A percentile compares a stretch with the other conserved stretches of the same genome.
Conservation (phyloP, 208 protist species). For the Lotmaria passim region DNA sequence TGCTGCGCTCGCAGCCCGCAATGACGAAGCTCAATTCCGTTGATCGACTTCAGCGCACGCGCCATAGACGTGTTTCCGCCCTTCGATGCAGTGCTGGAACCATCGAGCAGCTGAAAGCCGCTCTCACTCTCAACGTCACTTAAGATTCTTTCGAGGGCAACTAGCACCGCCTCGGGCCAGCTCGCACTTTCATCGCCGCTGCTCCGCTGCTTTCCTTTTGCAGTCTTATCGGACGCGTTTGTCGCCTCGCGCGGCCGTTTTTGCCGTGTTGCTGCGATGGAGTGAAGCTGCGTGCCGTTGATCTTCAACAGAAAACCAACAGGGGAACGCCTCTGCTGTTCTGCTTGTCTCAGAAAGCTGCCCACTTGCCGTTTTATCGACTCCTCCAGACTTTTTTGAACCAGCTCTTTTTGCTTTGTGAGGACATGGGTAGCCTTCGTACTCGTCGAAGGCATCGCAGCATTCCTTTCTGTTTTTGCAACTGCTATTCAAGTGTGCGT, state of each 20-base stretch:
- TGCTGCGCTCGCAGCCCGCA: constrained; percentile 22
- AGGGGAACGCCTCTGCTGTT: background rate
- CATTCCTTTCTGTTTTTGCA: background rate
- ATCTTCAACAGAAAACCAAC: constrained; percentile 6
- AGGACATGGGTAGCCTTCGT: too few relatives aligned
- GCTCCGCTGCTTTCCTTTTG: background rate
- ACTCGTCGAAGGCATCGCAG: too few relatives aligned
- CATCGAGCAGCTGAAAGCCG: background rate
- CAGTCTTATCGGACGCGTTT: background rate
- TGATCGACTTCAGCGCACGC: background rate
- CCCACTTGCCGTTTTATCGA: background rate
- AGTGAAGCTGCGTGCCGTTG: constrained; percentile 1
- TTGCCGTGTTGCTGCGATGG: background rate
- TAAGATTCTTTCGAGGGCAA: background rate
- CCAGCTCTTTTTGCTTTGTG: too few relatives aligned
- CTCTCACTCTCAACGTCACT: background rate
- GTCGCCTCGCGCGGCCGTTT: background rate
- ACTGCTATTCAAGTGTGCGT: background rate
- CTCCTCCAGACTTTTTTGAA: too few relatives aligned
- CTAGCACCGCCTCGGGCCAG: constrained; percentile 1
- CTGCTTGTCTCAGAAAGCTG: background rate
- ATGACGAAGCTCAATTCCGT: constrained; percentile 29
- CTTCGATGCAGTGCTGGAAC: background rate
- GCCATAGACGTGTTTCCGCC: background rate
- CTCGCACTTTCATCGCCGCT: background rate